Base-by-base conservation (phyloP, 2,329 filamentous ascomycete genomes). In the Trichoderma afroharzianum region DNA sequence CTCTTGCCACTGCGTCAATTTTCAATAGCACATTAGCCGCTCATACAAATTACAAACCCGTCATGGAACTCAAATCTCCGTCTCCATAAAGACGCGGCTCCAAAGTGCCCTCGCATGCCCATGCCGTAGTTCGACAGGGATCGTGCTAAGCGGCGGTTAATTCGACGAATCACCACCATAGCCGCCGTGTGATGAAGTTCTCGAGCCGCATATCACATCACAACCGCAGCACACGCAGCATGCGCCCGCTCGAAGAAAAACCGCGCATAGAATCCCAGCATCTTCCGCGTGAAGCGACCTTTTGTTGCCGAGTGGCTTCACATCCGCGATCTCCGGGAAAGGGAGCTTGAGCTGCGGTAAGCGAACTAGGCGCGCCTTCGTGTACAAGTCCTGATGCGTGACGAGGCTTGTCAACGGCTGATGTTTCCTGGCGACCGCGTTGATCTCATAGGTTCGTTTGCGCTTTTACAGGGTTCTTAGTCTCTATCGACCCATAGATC, bases 331-430 rank as follows among this genome's bases (percentile, higher is more conserved):
- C 32, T n/a, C 50, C 47, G 33, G 32, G 24, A 32, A 30, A 30
- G 14, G 8, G n/a, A 26, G 33, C 24, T 68, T 43, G 53, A 32
- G 33, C 21, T 33, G 53, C 26, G n/a, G 64, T 68, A 68, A 68
- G 64, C 64, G 64, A 59, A 68, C 64, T 68, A 68, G 64, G 33
- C 64, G 64, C 64, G 64, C 64, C 64, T 58, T 58, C n/a, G n/a
- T 43, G 32, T 21, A 59, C 24, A 58, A 32, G 24, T 14, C 21
- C 18, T 14, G 47, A 32, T 12, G 53, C 18, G 30, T 39, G 32
- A 43, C 15, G 11, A 15, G 24, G 8, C 28, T 24, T 24, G 30
- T 39, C 58, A 8, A 53, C 18, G 14, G 11, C 28, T 32, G 18
- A 58, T 36, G 21, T 26, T 30, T 32, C n/a, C 12, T 12, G n/a